phyloP scores from a whole-genome alignment of 2,329 filamentous ascomycete genomes.

The Verticillium tricorpus region DNA sequence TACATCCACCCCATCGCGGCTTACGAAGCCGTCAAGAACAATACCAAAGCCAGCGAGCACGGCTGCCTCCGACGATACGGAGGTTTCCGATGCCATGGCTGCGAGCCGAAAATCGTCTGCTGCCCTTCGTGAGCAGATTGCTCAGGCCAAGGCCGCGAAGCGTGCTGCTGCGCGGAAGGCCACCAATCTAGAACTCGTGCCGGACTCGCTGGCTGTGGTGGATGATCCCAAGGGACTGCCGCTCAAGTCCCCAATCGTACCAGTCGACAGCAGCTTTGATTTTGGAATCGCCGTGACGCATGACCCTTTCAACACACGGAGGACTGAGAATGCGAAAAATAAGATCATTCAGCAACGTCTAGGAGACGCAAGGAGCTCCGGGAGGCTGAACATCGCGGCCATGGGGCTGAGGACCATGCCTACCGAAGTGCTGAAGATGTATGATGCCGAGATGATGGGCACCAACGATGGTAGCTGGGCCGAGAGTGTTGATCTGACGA shows the following conservation, averaged over 20 bases:
- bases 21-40: not conserved
- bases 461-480: conserved; percentile 71
- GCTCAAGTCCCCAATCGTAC: conserved; percentile 31
- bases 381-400: conserved; percentile 82
- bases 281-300: conserved; percentile 37
- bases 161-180: conserved; percentile 42
- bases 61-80: conserved; percentile 16
- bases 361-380: conserved; percentile 67
- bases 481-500: conserved; percentile 81
- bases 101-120: conserved; percentile 63
- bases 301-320: conserved; percentile 68
- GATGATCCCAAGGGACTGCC: not conserved
- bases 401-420: conserved; percentile 78
- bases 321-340: conserved; percentile 52
- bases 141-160: conserved; percentile 82
- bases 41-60: not conserved
- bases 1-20: not conserved
- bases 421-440: conserved; percentile 82
- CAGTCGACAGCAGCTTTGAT: conserved; percentile 36
- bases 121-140: conserved; percentile 83
- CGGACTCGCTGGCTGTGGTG: not conserved
- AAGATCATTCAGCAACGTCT: conserved; percentile 72
- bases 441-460: conserved; percentile 68
- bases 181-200: conserved; percentile 15
- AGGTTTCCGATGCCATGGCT: conserved; percentile 3